phyloP scores from a whole-genome alignment of 2,329 filamentous ascomycete species.

The Fusarium albosuccineum region DNA sequence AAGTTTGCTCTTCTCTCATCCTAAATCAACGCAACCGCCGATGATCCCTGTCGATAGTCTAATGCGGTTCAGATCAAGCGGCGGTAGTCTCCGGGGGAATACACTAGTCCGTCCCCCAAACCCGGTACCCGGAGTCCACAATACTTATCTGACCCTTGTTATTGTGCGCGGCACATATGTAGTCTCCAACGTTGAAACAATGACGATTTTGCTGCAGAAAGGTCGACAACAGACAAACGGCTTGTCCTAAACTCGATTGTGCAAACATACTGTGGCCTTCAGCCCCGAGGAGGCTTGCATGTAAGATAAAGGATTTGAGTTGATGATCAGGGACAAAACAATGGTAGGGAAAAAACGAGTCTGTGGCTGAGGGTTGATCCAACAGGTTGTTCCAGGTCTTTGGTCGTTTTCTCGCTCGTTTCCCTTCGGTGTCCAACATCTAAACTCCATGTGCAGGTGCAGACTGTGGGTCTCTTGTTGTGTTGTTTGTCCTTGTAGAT shows the following conservation, averaged over 20 bases:
- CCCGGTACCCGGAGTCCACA: constrained; percentile 28
- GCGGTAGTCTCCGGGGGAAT: constrained; percentile 1
- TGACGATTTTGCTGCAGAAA: constrained; percentile 16
- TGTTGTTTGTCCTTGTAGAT: constrained; percentile 17
- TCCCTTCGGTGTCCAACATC: constrained; percentile 4
- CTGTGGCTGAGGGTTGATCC: background rate
- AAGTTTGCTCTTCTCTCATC: constrained; percentile 22
- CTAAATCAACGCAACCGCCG: constrained; percentile 2
- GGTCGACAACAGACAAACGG: constrained; percentile 27
- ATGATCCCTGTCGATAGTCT: constrained; percentile 20
- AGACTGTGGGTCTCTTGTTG: constrained; percentile 7
- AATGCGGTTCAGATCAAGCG: constrained; percentile 13
- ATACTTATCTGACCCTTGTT: constrained; percentile 9
- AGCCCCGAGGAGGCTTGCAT: background rate
- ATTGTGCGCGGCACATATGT: constrained; percentile 10
- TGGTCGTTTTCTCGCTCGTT: constrained; percentile 3
- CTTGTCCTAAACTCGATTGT: constrained; percentile 24
- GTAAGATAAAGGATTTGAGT: background rate
- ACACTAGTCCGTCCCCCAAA: constrained; percentile 1
- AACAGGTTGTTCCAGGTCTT: background rate
- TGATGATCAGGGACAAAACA: constrained; percentile 1
- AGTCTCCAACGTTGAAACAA: constrained; percentile 8
- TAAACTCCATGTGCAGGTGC: constrained; percentile 11
- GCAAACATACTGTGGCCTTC: constrained; percentile 20
- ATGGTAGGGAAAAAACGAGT: background rate